These are phyloP conservation scores for Wickerhamomyces canadensis DNA, from an alignment of 805 yeast species.

Conservation along the genomic window DNA sequence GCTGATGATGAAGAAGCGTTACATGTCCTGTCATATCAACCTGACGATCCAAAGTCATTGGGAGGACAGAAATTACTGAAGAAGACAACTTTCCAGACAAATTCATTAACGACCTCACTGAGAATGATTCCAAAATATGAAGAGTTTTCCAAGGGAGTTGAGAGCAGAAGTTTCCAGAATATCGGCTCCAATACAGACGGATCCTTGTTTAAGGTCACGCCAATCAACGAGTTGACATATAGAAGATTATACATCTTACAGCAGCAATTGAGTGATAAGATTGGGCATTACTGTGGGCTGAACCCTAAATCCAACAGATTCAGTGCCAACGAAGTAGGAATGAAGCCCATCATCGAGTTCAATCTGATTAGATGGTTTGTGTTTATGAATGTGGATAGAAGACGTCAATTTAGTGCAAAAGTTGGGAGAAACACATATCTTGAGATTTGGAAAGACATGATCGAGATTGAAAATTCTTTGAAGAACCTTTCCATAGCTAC, in stretches of 20 bases:
- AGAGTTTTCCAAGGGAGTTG: slow-evolving; percentile 21
- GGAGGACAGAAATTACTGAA: slow-evolving; percentile 74
- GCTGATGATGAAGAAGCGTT: slow-evolving; percentile 65
- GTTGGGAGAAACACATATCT: slow-evolving; percentile 51
- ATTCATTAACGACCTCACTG: slow-evolving; percentile 54
- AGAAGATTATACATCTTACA: slow-evolving; percentile 80
- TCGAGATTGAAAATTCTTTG: slow-evolving; percentile 45
- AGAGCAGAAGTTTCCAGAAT: slow-evolving; percentile 42
- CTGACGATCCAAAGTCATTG: slow-evolving; percentile 79
- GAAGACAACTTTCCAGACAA: slow-evolving; percentile 64
- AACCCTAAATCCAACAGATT: slow-evolving; percentile 56
- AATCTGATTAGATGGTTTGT: slow-evolving; percentile 50
- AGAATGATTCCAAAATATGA: slow-evolving; percentile 33
- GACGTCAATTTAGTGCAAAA: slow-evolving; percentile 47
- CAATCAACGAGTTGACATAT: slow-evolving; percentile 69
- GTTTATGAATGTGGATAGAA: slow-evolving; percentile 50
- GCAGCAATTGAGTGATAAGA: slow-evolving; percentile 80
- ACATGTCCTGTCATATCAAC: slow-evolving; percentile 81
- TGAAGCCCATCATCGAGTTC: slow-evolving; percentile 63
- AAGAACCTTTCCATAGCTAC: slow-evolving; percentile 6
- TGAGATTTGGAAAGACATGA: slow-evolving; percentile 65
- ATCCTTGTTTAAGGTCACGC: slow-evolving; percentile 64
- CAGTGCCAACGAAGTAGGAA: slow-evolving; percentile 30
- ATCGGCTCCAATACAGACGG: slow-evolving; percentile 81
- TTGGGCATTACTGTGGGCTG: slow-evolving; percentile 66